These are phyloP conservation scores for Talaromyces atroroseus DNA, from an alignment of 2,329 filamentous ascomycete species.

Conservation along the genomic window DNA sequence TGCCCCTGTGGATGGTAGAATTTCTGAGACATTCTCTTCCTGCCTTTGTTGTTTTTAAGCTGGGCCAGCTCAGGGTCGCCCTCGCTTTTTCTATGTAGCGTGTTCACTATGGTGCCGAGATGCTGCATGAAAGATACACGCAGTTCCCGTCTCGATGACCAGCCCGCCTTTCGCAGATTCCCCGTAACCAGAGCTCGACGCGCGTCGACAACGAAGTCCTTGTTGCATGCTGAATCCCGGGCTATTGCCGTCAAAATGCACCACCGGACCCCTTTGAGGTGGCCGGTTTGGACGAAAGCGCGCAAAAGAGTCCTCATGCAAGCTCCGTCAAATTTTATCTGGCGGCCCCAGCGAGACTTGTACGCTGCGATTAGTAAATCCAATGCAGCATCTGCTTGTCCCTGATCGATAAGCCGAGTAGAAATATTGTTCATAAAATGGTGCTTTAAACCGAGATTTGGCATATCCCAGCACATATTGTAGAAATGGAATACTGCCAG, in stretches of 20 bases:
- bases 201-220: slow-evolving; percentile 31
- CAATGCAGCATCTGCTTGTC: slow-evolving; percentile 25
- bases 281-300: slow-evolving; percentile 24
- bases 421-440: slow-evolving; percentile 27
- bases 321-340: slow-evolving; percentile 30
- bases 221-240: slow-evolving; percentile 26
- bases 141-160: not conserved
- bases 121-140: slow-evolving; percentile 17
- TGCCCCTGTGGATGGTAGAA: slow-evolving; percentile 9
- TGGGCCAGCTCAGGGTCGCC: slow-evolving; percentile 16
- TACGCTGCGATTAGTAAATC: slow-evolving; percentile 32
- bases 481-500: slow-evolving; percentile 37
- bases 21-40: slow-evolving; percentile 1
- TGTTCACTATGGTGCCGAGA: slow-evolving; percentile 17
- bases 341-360: slow-evolving; percentile 30
- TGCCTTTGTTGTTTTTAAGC: not conserved
- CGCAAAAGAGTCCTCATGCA: slow-evolving; percentile 36
- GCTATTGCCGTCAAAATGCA: slow-evolving; percentile 34
- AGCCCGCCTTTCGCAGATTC: slow-evolving; percentile 3
- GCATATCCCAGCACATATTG: slow-evolving; percentile 28
- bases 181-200: slow-evolving; percentile 21
- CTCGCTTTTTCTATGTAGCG: slow-evolving; percentile 21
- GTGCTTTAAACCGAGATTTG: slow-evolving; percentile 31
- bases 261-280: slow-evolving; percentile 36
- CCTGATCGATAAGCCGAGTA: slow-evolving; percentile 23